Base-by-base conservation (phyloP, 1,139 yeast genomes). In the Candida sanyaensis region DNA sequence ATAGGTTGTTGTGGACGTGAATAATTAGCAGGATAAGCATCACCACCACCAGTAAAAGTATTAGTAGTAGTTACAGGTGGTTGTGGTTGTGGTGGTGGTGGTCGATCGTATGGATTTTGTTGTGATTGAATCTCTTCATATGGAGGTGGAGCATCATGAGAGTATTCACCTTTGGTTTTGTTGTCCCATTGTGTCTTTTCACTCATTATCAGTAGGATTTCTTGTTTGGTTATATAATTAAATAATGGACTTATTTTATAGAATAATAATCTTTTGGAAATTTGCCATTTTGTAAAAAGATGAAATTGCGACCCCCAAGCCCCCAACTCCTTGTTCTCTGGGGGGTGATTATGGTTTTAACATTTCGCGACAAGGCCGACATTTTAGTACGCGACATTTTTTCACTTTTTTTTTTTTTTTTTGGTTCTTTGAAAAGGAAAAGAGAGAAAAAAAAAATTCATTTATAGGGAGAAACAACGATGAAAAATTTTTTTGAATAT, bases 91-190 rank as follows among this genome's bases (percentile, higher is more conserved):
- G n/a, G n/a, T n/a, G 44, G 40, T 37, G 49, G 32, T 12, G 42
- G 37, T 26, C 39, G 28, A 17, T 30, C 42, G 36, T 46, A 50
- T 2, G 49, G 46, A 21, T 37, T 37, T 37, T 49, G 50, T 39
- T 42, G 45, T n/a, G 38, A 40, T 44, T 50, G 54, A 11, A 45
- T 44, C 31, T 50, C 55, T 26, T 51, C 55, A 30, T 53, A 53
- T 11, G 56, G 50, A 9, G 56, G 55, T 24, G 55, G 37, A 11
- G 56, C 55, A n/a, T 50, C 26, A 12, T 50, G 48, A 30, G 21
- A 17, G 21, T 17, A 17, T 17, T 41, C 48, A 27, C 23, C 29
- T 17, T 37, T 32, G 21, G 43, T 38, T 32, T 38, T 33, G 23
- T 43, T 44, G 37, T 45, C 50, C 29, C 46, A 41, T 34, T 39